Conservation (phyloP, 495 filamentous ascomycete genomes). For the Pseudomonodictys pantanalensis region DNA sequence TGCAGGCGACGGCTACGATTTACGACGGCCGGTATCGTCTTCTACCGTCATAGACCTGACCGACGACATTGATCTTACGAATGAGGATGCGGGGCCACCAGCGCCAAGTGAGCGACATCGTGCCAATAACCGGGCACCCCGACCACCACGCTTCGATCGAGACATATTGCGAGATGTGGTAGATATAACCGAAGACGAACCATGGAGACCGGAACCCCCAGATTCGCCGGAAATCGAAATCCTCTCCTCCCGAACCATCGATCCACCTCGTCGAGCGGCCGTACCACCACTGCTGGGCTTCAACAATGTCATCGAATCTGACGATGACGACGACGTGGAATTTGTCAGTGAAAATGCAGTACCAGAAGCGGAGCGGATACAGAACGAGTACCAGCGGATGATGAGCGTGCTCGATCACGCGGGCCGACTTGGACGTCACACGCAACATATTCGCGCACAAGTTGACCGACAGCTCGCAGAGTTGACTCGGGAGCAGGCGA, state of each 20-base stretch:
- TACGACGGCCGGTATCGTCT: slow-evolving; percentile 47
- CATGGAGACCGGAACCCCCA: not conserved
- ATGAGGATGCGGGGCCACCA: slow-evolving; percentile 22
- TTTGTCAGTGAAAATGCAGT: slow-evolving; percentile 3
- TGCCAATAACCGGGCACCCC: slow-evolving; percentile 7
- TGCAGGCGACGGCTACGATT: slow-evolving; percentile 52
- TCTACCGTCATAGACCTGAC: slow-evolving; percentile 54
- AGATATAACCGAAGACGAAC: slow-evolving; percentile 36
- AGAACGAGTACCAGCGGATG: too few relatives aligned
- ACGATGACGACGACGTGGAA: slow-evolving; percentile 24
- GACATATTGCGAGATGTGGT: slow-evolving; percentile 42
- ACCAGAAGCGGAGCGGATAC: slow-evolving; percentile 2
- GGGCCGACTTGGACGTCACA: too few relatives aligned
- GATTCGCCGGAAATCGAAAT: slow-evolving; percentile 33
- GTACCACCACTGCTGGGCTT: not conserved
- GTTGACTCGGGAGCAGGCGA: too few relatives aligned
- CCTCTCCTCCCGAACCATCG: slow-evolving; percentile 23
- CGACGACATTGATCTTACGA: slow-evolving; percentile 54
- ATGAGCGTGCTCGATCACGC: too few relatives aligned
- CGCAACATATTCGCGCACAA: too few relatives aligned
- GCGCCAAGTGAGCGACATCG: not conserved
- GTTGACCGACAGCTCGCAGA: too few relatives aligned
- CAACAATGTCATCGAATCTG: not conserved
- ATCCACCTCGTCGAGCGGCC: slow-evolving; percentile 6
- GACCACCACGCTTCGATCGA: slow-evolving; percentile 26